phyloP scores from a whole-genome alignment of 768 basidiomycete species.

The Xanthoconium purpureum region DNA sequence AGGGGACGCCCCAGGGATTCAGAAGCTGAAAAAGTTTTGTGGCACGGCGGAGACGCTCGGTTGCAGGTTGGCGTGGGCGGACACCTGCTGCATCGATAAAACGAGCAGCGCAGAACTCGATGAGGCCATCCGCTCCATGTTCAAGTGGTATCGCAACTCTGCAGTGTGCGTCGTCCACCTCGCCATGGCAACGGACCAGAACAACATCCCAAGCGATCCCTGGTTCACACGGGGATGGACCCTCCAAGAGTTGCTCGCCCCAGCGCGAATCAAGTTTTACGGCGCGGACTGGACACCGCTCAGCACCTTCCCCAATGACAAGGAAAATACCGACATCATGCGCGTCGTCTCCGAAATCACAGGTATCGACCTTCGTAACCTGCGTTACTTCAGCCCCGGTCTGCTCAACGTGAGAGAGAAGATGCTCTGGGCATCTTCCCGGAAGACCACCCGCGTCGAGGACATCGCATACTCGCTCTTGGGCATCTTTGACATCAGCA shows the following conservation, averaged over 20 bases:
- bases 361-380: slow-evolving; percentile 5
- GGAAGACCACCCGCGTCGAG: slow-evolving; percentile 26
- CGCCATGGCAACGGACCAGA: background rate
- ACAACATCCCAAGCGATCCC: slow-evolving; percentile 9
- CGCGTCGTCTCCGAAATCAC: slow-evolving; percentile 10
- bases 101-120: slow-evolving; percentile 29
- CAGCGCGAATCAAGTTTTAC: slow-evolving; percentile 21
- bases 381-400: slow-evolving; percentile 22
- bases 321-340: slow-evolving; percentile 17
- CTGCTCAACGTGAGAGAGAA: slow-evolving; percentile 19
- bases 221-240: slow-evolving; percentile 26
- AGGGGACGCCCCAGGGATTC: slow-evolving; percentile 1
- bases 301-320: slow-evolving; percentile 15
- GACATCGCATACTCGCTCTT: slow-evolving; percentile 27
- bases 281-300: slow-evolving; percentile 13
- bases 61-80: slow-evolving; percentile 14
- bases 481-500: slow-evolving; percentile 25
- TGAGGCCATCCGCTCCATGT: slow-evolving; percentile 31
- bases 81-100: slow-evolving; percentile 29
- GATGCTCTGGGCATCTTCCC: slow-evolving; percentile 24
- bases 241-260: slow-evolving; percentile 23
- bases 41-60: slow-evolving; percentile 1
- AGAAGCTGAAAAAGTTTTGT: slow-evolving; percentile 18
- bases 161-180: slow-evolving; percentile 23
- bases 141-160: slow-evolving; percentile 22